phyloP scores from a whole-genome alignment of 768 basidiomycete genomes.

The Exidia glandulosa region DNA sequence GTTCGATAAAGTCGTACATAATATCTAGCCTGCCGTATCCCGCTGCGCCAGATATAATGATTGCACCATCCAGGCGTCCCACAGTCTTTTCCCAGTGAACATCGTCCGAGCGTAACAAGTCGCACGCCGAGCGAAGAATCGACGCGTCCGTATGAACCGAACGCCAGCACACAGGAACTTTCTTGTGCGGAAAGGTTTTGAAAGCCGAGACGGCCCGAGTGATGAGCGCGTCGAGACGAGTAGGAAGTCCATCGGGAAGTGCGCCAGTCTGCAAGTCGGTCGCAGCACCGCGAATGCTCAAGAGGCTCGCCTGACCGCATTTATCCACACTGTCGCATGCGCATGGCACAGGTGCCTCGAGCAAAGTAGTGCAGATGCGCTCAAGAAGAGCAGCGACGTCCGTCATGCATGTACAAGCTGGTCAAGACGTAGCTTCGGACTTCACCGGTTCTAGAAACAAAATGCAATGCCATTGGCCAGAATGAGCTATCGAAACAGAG shows the following conservation, averaged over 20 bases:
- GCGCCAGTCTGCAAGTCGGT: neutral
- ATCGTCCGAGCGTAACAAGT: slow-evolving; percentile 14
- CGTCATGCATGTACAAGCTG: no score
- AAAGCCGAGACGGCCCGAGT: slow-evolving; percentile 39
- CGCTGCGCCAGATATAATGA: slow-evolving; percentile 74
- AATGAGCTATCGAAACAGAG: no score
- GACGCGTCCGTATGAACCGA: slow-evolving; percentile 67
- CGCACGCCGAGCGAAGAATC: slow-evolving; percentile 42
- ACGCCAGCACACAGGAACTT: slow-evolving; percentile 39
- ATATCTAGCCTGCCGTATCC: slow-evolving; percentile 49
- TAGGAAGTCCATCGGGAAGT: neutral
- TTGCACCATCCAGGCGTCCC: slow-evolving; percentile 58
- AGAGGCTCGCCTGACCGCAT: neutral
- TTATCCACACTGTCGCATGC: neutral
- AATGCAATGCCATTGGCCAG: no score
- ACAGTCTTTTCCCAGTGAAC: slow-evolving; percentile 33
- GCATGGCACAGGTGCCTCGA: neutral
- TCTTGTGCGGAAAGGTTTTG: slow-evolving; percentile 24
- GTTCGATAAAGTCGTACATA: slow-evolving; percentile 49
- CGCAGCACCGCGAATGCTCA: neutral
- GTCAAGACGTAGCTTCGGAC: no score
- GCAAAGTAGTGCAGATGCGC: neutral
- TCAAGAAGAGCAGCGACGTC: neutral
- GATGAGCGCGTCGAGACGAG: slow-evolving; percentile 32
- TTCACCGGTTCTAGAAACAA: no score